phyloP scores from a whole-genome alignment of 139 green algal genomes.

The Auxenochlorella pyrenoidosa region DNA sequence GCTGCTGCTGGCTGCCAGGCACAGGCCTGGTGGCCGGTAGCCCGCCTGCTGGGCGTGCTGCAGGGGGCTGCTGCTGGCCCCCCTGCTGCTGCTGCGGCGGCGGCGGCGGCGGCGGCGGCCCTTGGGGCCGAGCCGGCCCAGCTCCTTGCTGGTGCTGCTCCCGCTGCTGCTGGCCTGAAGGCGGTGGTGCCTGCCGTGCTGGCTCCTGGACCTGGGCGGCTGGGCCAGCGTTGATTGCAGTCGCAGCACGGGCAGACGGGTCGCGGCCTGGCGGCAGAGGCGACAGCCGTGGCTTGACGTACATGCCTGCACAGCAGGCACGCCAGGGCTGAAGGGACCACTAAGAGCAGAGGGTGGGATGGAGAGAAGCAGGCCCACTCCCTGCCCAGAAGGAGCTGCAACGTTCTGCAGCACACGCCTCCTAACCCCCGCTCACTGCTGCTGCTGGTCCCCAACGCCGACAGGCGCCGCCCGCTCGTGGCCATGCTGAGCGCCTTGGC shows the following conservation, averaged over 20 bases:
- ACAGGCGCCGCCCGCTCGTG: conserved; percentile 7
- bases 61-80: background rate
- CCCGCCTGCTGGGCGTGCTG: background rate
- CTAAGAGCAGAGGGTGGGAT: background rate
- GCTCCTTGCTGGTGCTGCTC: background rate
- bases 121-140: background rate
- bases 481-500: conserved; percentile 17
- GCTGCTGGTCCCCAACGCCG: conserved; percentile 3
- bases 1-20: background rate
- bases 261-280: background rate
- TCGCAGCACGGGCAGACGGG: background rate
- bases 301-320: background rate
- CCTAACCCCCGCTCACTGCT: background rate
- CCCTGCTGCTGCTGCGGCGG: background rate
- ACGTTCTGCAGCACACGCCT: no score
- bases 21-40: no score
- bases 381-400: no score
- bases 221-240: background rate
- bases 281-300: conserved; percentile 6
- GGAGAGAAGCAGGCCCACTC: no score
- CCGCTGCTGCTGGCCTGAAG: background rate
- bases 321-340: background rate
- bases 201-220: no score
- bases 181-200: no score
- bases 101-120: background rate